Conservation (phyloP, 805 yeast species). For the Metschnikowia henanensis region DNA sequence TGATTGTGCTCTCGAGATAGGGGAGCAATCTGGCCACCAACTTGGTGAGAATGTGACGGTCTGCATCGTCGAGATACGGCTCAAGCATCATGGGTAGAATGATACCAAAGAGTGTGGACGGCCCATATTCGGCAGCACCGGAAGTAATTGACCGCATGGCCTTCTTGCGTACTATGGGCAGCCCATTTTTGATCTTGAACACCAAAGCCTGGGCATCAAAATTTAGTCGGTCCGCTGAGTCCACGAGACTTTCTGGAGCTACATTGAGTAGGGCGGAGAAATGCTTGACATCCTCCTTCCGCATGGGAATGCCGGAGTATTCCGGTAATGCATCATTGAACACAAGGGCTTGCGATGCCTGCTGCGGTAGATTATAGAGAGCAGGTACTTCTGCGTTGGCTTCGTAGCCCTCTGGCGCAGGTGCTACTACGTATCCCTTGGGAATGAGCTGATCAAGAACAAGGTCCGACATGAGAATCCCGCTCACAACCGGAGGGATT, state of each 20-base stretch:
- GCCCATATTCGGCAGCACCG: constrained; percentile 64
- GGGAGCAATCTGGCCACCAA: constrained; percentile 67
- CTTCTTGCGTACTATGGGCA: constrained; percentile 62
- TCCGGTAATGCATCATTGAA: constrained; percentile 17
- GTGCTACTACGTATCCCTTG: constrained; percentile 44
- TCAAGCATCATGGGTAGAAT: constrained; percentile 79
- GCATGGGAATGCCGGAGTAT: constrained; percentile 26
- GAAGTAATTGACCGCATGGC: constrained; percentile 69
- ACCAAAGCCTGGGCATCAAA: constrained; percentile 61
- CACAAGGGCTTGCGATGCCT: constrained; percentile 28
- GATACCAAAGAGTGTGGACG: constrained; percentile 63
- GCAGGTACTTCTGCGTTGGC: constrained; percentile 18
- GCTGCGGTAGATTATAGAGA: constrained; percentile 55
- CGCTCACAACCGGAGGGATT: neutral
- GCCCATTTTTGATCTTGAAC: constrained; percentile 76
- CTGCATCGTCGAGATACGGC: constrained; percentile 71
- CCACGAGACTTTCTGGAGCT: constrained; percentile 18
- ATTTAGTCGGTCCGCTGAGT: constrained; percentile 52
- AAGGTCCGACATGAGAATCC: constrained; percentile 37
- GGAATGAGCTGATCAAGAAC: constrained; percentile 53
- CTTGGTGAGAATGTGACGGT: constrained; percentile 79
- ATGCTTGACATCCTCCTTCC: constrained; percentile 67
- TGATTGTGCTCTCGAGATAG: constrained; percentile 59
- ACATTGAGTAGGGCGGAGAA: constrained; percentile 56
- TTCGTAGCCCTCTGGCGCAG: constrained; percentile 44